Evolutionary conservation across 176 grass and related monocot species (phyloP).

Genomic region (Avena eriantha): DNA sequence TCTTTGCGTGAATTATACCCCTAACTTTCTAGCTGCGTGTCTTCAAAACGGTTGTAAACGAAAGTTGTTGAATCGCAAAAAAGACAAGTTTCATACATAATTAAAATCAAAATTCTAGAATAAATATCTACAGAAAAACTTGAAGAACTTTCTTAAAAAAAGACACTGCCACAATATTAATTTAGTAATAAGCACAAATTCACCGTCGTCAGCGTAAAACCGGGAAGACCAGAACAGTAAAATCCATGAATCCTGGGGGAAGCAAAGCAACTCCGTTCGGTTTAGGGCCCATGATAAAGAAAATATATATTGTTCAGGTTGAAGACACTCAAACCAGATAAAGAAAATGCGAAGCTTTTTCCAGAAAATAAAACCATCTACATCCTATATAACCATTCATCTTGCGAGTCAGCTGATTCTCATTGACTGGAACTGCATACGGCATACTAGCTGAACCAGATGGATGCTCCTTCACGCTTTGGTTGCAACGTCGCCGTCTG

Average conservation of each 20-base stretch:
- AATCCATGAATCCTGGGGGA: constrained; percentile 6
- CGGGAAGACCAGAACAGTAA: not conserved
- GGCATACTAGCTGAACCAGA: not conserved
- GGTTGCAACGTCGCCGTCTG: constrained; percentile 27
- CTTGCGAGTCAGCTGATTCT: constrained; percentile 24
- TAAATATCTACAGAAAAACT: too few relatives aligned
- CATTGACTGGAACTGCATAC: constrained; percentile 45
- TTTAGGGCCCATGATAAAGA: not conserved
- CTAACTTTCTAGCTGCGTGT: too few relatives aligned
- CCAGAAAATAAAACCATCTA: not conserved
- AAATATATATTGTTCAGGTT: not conserved
- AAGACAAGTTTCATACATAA: too few relatives aligned
- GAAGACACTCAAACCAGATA: not conserved
- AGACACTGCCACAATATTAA: too few relatives aligned
- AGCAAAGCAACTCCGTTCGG: not conserved
- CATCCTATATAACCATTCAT: constrained; percentile 40
- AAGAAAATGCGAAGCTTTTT: not conserved
- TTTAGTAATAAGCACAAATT: too few relatives aligned
- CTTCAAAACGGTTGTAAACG: too few relatives aligned
- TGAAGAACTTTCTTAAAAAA: too few relatives aligned
- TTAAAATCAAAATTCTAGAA: too few relatives aligned
- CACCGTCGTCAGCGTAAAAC: not conserved
- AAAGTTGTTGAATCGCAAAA: too few relatives aligned
- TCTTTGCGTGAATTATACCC: too few relatives aligned
- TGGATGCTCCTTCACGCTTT: constrained; percentile 4